Conservation (phyloP, 306 rosid genomes). For the Erythrophleum fordii region DNA sequence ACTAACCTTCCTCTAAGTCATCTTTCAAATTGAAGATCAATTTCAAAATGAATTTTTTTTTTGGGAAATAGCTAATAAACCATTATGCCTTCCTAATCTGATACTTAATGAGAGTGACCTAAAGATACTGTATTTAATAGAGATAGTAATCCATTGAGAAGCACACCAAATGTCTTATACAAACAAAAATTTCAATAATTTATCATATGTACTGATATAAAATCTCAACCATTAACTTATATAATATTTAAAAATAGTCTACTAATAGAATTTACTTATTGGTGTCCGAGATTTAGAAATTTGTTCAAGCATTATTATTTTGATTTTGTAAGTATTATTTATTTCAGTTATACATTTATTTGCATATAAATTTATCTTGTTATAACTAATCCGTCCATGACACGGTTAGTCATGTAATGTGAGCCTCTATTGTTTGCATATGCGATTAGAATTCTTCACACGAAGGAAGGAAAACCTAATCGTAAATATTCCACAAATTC, state of each 20-base stretch:
- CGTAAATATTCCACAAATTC: not conserved
- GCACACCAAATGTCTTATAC: too few relatives aligned
- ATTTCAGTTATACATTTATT: not conserved
- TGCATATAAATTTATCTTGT: not conserved
- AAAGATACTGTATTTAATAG: too few relatives aligned
- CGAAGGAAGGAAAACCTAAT: not conserved
- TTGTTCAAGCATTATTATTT: not conserved
- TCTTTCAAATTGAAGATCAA: too few relatives aligned
- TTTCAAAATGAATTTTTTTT: too few relatives aligned
- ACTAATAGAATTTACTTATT: too few relatives aligned
- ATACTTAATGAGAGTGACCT: too few relatives aligned
- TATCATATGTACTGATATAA: not conserved
- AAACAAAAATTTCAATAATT: not conserved
- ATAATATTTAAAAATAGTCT: too few relatives aligned
- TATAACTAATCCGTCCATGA: not conserved
- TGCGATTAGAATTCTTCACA: not conserved
- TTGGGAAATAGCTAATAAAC: too few relatives aligned
- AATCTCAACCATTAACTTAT: too few relatives aligned
- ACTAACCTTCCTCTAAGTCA: too few relatives aligned
- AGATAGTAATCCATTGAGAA: too few relatives aligned
- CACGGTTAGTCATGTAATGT: not conserved
- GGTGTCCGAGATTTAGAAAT: not conserved
- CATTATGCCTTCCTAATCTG: too few relatives aligned
- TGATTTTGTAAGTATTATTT: not conserved
- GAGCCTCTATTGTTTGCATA: not conserved